Evolutionary conservation across 768 basidiomycete genomes (phyloP), one percentile per base, ranked within the genome.

Genomic region (Lentinula sp.): DNA sequence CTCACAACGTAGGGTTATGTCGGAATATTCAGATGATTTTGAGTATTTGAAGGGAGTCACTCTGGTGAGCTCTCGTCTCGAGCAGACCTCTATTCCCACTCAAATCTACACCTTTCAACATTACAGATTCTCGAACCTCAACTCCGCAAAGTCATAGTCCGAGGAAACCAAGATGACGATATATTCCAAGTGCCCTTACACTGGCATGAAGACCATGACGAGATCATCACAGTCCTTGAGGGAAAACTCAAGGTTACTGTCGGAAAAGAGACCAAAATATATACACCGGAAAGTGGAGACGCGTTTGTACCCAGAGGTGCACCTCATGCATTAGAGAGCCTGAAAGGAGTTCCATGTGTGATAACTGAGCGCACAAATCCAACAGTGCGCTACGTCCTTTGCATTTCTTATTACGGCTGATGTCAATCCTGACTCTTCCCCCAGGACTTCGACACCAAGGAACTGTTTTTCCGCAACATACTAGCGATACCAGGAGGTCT

Each of bases 171-270:
- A 32, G 70, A 72, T 43, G 65, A 65, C 5, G 70, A 71, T 13
- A 50, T 62, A 0, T 62, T 76, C 33, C 61, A 65, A 8, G 74
- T 73, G 0, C 71, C 73, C 3, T 68, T 66, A 0, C 74, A 75
- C 46, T 74, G 74, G 73, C 74, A 76, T 43, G 72, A 73, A 35
- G 66, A 57, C 4, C 71, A 75, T 58, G 71, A 73, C 51, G 74
- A 76, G 59, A 63, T 69, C 3, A 68, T 74, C 61, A 66, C 62
- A 13, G 66, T 76, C 16, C 35, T 71, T 1, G 64, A 71, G 62
- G 74, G 72, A 41, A 64, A 69, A 43, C 55, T 76, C 20, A 67
- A 72, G 52, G 69, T 74, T 39, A 65, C 54, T 18, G 61, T 73
- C 10, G 71, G 70, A 8, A 54, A 57, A 1, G 63, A 51, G 36